These are phyloP conservation scores for Elongisporangium anandrum DNA, from an alignment of 352 stramenopile genomes.

Conservation along the genomic window DNA sequence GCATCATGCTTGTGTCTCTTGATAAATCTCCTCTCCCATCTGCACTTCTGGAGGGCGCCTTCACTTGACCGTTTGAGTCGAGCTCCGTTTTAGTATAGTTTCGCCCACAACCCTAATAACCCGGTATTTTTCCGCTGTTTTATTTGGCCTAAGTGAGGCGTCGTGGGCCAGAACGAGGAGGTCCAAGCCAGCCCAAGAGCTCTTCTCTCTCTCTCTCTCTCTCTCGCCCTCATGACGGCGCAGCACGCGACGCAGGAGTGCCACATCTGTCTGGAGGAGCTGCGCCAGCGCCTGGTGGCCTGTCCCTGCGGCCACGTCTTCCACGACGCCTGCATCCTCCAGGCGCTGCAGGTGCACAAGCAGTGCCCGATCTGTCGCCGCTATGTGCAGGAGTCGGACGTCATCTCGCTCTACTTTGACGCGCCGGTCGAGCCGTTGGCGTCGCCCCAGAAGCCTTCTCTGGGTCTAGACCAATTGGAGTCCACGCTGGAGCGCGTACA, in stretches of 20 bases:
- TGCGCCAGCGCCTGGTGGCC: slow-evolving; percentile 50
- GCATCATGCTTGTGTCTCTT: too few species aligned
- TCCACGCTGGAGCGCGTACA: slow-evolving; percentile 13
- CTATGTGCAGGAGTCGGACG: slow-evolving; percentile 26
- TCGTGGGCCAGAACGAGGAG: not conserved
- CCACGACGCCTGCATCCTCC: slow-evolving; percentile 64
- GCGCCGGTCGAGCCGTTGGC: slow-evolving; percentile 22
- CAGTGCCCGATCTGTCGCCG: slow-evolving; percentile 75
- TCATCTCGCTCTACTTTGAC: slow-evolving; percentile 71
- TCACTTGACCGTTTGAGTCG: too few species aligned
- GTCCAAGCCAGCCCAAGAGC: not conserved
- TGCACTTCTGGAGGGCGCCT: too few species aligned
- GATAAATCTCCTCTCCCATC: too few species aligned
- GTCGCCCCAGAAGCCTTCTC: not conserved
- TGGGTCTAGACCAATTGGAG: not conserved
- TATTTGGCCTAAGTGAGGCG: not conserved
- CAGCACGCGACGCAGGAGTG: slow-evolving; percentile 39
- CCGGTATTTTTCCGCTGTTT: not conserved
- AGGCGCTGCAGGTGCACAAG: slow-evolving; percentile 63
- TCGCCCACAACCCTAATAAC: not conserved
- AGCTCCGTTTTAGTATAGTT: not conserved
- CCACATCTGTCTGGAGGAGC: slow-evolving; percentile 81
- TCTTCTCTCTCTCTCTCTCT: not conserved
- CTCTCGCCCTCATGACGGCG: not conserved
- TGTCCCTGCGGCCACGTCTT: slow-evolving; percentile 73